Percentiles rank a stretch among this genome's conserved stretches.
Conservation (phyloP, 2,329 filamentous ascomycete species). For the Helminthosporium solani region DNA sequence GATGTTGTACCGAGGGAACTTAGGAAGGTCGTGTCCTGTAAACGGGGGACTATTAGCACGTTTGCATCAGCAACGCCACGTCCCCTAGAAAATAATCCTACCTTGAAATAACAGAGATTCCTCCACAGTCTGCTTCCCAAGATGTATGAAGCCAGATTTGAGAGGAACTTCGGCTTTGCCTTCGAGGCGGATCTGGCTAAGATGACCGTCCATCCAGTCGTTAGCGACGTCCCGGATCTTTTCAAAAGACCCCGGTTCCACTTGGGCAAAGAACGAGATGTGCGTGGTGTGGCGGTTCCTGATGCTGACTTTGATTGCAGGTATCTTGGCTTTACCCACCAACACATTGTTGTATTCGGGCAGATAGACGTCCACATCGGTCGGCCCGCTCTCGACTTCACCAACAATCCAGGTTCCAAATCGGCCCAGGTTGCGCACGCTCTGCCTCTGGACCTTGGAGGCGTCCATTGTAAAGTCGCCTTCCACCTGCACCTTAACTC, state of each 20-base stretch:
- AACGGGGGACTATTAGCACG: slow-evolving; percentile 13
- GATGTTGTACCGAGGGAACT: slow-evolving; percentile 79
- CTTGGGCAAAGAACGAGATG: slow-evolving; percentile 75
- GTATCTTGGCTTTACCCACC: slow-evolving; percentile 74
- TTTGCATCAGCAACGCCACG: slow-evolving; percentile 52
- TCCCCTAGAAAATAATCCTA: slow-evolving; percentile 55
- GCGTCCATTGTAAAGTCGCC: slow-evolving; percentile 82
- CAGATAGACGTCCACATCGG: slow-evolving; percentile 73
- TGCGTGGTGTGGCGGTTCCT: slow-evolving; percentile 74
- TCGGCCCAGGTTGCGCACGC: slow-evolving; percentile 72
- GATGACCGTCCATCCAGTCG: slow-evolving; percentile 80
- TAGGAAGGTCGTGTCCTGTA: slow-evolving; percentile 64
- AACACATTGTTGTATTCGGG: slow-evolving; percentile 79
- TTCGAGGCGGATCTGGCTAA: slow-evolving; percentile 69
- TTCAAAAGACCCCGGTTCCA: slow-evolving; percentile 74
- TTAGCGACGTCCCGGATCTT: slow-evolving; percentile 78
- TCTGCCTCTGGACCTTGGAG: slow-evolving; percentile 67
- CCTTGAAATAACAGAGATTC: slow-evolving; percentile 80
- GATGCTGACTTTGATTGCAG: slow-evolving; percentile 73
- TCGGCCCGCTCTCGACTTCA: slow-evolving; percentile 71
- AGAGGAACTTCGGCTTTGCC: slow-evolving; percentile 73
- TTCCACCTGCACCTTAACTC: slow-evolving; percentile 76
- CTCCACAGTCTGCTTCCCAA: slow-evolving; percentile 74
- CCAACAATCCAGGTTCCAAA: slow-evolving; percentile 78
- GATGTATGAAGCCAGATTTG: slow-evolving; percentile 74